Evolutionary conservation across 2,329 filamentous ascomycete species (phyloP), one percentile per base, ranked within the genome.

Genomic region (Scorias spongiosa): DNA sequence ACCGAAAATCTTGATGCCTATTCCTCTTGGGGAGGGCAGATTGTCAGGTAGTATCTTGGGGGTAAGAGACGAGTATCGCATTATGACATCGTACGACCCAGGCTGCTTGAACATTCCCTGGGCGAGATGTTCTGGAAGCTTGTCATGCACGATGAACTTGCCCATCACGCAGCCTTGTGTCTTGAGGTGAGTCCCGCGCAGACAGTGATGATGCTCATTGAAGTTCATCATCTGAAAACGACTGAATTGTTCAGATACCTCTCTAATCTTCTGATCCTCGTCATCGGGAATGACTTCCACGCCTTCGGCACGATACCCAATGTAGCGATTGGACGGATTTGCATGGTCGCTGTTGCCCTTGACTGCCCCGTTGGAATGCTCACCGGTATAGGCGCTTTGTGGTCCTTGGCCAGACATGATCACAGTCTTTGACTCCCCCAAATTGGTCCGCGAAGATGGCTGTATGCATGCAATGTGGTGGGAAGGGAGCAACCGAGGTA

Each of bases 191-290:
- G 58, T 63, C 29, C 60, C 61, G n/a, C 61, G 59, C 29, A 61
- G 54, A 38, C 54, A 60, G 48, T 62, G 61, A 37, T 55, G 54
- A 47, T 64, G 57, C 45, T 60, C 58, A 43, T 63, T 59, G 54
- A 63, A 62, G 39, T 63, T 63, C 53, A 62, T 62, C 55, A 64
- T 61, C 47, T 65, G 60, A 51, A 64, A 59, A 6, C 57, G 51
- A 37, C 59, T 58, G 54, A 61, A 60, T 42, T 59, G 59, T 43
- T 59, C 58, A 44, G 62, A 62, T 10, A 60, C 59, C 40, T 55
- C 56, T 39, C 59, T 52, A 39, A 64, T 63, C 48, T 57, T 57
- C 48, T 62, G 55, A 43, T 59, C 52, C 46, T 64, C 51, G 29
- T 55, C 50, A 1, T 54, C 47, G 38, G 57, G 57, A 20, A 55